These are phyloP conservation scores for Quercus tomentella DNA, from an alignment of 331 rosid genomes.

Conservation along the genomic window DNA sequence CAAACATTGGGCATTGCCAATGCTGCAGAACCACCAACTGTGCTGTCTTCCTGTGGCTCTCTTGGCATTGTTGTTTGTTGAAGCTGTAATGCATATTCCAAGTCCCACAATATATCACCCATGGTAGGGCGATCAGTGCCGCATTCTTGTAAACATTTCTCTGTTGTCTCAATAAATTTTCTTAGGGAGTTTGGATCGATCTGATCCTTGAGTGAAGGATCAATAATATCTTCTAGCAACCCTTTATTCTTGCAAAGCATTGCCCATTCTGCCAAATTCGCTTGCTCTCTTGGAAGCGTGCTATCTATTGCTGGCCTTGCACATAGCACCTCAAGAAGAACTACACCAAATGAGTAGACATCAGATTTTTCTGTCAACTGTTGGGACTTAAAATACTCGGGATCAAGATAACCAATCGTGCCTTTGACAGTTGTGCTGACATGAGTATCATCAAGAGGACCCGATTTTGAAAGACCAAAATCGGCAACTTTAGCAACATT, in stretches of 20 bases:
- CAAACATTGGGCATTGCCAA: conserved; percentile 30
- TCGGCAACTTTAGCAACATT: conserved; percentile 95
- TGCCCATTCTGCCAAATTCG: conserved; percentile 95
- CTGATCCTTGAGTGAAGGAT: conserved; percentile 66
- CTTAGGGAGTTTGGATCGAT: conserved; percentile 69
- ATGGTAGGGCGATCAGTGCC: conserved; percentile 84
- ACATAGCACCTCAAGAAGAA: conserved; percentile 75
- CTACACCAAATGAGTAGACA: conserved; percentile 93
- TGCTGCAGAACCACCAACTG: conserved; percentile 31
- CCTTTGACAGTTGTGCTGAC: conserved; percentile 99
- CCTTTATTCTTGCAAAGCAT: conserved; percentile 60
- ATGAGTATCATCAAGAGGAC: conserved; percentile 73
- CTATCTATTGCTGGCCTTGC: conserved; percentile 86
- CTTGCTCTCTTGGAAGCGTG: conserved; percentile 79
- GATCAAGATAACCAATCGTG: conserved; percentile 92
- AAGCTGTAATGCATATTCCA: conserved; percentile 72
- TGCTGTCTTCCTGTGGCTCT: conserved; percentile 54
- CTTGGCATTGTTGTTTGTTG: conserved; percentile 37
- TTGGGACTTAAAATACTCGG: conserved; percentile 88
- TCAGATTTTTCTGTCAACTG: conserved; percentile 91
- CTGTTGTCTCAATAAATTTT: conserved; percentile 77
- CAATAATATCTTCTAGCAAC: conserved; percentile 66
- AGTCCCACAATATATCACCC: conserved; percentile 70
- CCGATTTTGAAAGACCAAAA: conserved; percentile 90
- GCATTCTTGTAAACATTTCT: conserved; percentile 78